Evolutionary conservation across 176 grass and related monocot genomes (phyloP), one percentile per base, ranked within the genome.

Genomic region (Neostapfia colusana): DNA sequence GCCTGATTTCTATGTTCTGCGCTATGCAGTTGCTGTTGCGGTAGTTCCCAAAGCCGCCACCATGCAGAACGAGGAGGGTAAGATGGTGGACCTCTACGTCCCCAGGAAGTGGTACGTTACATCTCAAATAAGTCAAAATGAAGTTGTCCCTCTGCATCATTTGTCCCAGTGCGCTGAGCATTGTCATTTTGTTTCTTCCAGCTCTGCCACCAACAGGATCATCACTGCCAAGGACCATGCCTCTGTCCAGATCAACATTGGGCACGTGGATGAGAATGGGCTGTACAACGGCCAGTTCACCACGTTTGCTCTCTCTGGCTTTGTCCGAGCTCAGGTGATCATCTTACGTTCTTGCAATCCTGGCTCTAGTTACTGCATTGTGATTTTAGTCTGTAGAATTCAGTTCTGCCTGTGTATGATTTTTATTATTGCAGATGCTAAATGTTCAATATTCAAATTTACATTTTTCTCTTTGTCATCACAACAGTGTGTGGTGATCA

Each of bases 191-290:
- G 35, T 10, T 70, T 67, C 43, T 41, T 91, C 76, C 79, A 95
- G 92, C 71, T 95, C 88, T 49, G 92, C 85, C 36, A 95, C 92
- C 4, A 95, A 95, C 76, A 95, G 86, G 76, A 88, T 88, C 64
- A 88, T 88, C 80, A 88, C 70, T 3, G 76, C 86, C 69, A 88
- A 88, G 85, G 92, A 95, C 54, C 92, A 95, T 20, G 92, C 92
- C 18, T 95, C 92, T 44, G 92, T 95, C 57, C 92, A 95, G 80
- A 86, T 95, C 79, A 95, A 91, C 72, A 74, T 95, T 54, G 92
- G 92, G 6, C 92, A 95, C 24, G 3, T 95, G 7, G 92, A 95
- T 79, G 83, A 91, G 80, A 95, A 91, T 63, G 92, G 92, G 3
- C 28, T 95, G 51, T 95, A 91, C 0, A 82, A 84, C 20, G 92